A percentile compares a stretch with the other conserved stretches of the same genome.
Conservation (phyloP, 164 flowering plant genomes). For the Macadamia integrifolia region DNA sequence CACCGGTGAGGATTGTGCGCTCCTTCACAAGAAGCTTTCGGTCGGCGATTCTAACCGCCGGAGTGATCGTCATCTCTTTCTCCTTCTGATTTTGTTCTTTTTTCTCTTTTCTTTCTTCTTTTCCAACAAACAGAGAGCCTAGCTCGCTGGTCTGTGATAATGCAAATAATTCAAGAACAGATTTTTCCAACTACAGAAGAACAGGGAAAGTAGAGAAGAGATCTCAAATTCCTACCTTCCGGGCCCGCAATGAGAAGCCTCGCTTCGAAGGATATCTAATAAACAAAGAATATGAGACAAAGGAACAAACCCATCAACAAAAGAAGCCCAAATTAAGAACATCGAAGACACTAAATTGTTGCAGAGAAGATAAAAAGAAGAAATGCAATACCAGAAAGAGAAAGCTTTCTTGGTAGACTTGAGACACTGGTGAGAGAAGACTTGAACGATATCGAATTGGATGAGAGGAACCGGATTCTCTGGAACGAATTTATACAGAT, state of each 20-base stretch:
- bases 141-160: constrained; percentile 23
- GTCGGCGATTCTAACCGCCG: constrained; percentile 55
- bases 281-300: constrained; percentile 26
- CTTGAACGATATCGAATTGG: background rate
- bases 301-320: constrained; percentile 14
- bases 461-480: background rate
- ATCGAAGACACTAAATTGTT: background rate
- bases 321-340: background rate
- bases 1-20: constrained; percentile 51
- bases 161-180: background rate
- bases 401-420: background rate
- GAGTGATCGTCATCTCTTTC: constrained; percentile 66
- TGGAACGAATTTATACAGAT: constrained; percentile 7
- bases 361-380: background rate
- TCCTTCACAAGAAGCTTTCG: constrained; percentile 58
- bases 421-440: background rate
- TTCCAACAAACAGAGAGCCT: constrained; percentile 2
- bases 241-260: constrained; percentile 11
- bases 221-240: constrained; percentile 19
- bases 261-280: constrained; percentile 17
- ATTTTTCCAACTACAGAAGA: background rate
- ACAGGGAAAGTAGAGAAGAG: background rate
- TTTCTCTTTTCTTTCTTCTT: constrained; percentile 10
- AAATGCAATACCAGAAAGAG: constrained; percentile 12
- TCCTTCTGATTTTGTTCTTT: constrained; percentile 5